Evolutionary conservation across 1,139 yeast genomes (phyloP).

Genomic region (Taphrina wiesneri): DNA sequence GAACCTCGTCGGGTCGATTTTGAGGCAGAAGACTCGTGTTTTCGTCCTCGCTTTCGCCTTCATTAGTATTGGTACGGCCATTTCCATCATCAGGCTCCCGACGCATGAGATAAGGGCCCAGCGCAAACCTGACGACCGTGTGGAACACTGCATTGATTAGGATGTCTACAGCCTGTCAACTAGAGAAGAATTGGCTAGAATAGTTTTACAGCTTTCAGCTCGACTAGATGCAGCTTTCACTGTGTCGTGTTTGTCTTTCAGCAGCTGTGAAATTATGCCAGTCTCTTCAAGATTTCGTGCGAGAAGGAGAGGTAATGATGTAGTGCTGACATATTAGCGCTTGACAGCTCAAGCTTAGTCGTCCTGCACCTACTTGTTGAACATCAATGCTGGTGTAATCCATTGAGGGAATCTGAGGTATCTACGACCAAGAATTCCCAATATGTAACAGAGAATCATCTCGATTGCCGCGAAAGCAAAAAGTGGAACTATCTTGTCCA

Average conservation of each 20-base stretch:
- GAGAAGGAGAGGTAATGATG: slow-evolving; percentile 3
- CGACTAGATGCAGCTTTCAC: background rate
- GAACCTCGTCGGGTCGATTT: background rate
- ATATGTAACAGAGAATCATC: slow-evolving; percentile 2
- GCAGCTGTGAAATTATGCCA: slow-evolving; percentile 1
- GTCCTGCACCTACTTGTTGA: slow-evolving; percentile 1
- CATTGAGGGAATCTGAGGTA: slow-evolving; percentile 9
- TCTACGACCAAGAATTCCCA: background rate
- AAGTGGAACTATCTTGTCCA: slow-evolving; percentile 1
- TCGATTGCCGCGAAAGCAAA: slow-evolving; percentile 6
- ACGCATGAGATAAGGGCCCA: slow-evolving; percentile 13
- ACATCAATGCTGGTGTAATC: slow-evolving; percentile 17
- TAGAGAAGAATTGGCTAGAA: background rate
- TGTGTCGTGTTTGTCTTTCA: slow-evolving; percentile 5
- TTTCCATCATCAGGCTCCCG: background rate
- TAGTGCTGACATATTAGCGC: background rate
- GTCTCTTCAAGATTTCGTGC: slow-evolving; percentile 10
- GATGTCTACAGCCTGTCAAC: background rate
- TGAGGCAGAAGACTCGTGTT: slow-evolving; percentile 2
- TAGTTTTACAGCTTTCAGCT: background rate
- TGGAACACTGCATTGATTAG: slow-evolving; percentile 12
- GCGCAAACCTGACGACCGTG: slow-evolving; percentile 4
- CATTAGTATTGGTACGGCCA: background rate
- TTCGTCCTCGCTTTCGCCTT: background rate
- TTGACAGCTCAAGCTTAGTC: no score